A percentile compares a stretch with the other conserved stretches of the same genome.
Conservation (phyloP, 202 grass and related monocot species). For the Saccharum hybrid region DNA sequence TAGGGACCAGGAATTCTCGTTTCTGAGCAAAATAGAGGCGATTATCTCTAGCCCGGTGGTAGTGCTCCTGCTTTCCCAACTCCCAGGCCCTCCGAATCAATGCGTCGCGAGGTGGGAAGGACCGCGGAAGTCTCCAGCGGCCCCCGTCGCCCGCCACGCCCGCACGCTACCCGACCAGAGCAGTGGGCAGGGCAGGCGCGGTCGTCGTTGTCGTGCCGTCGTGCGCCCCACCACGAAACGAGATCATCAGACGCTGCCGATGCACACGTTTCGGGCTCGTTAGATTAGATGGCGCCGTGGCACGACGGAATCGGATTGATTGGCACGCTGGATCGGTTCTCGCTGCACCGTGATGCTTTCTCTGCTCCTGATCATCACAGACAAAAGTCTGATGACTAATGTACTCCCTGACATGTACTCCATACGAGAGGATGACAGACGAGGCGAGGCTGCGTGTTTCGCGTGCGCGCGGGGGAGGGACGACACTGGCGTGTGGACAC, state of each 20-base stretch:
- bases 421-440: background rate
- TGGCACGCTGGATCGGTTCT: background rate
- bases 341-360: background rate
- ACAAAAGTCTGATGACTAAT: background rate
- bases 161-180: background rate
- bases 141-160: background rate
- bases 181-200: background rate
- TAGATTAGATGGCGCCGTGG: background rate
- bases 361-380: background rate
- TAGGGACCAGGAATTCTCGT: background rate
- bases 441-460: background rate
- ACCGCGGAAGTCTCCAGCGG: background rate
- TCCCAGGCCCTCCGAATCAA: background rate
- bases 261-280: background rate
- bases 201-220: conserved; percentile 7
- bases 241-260: background rate
- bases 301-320: background rate
- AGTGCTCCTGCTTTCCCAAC: background rate
- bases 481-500: background rate
- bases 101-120: background rate
- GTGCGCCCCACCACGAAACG: conserved; percentile 13
- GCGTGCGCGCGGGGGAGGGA: background rate
- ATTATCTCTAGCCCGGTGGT: background rate
- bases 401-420: too few relatives aligned
- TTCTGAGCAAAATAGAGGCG: background rate